These are phyloP conservation scores for Trematosphaeria pertusa DNA, from an alignment of 2,329 filamentous ascomycete species.

Conservation along the genomic window DNA sequence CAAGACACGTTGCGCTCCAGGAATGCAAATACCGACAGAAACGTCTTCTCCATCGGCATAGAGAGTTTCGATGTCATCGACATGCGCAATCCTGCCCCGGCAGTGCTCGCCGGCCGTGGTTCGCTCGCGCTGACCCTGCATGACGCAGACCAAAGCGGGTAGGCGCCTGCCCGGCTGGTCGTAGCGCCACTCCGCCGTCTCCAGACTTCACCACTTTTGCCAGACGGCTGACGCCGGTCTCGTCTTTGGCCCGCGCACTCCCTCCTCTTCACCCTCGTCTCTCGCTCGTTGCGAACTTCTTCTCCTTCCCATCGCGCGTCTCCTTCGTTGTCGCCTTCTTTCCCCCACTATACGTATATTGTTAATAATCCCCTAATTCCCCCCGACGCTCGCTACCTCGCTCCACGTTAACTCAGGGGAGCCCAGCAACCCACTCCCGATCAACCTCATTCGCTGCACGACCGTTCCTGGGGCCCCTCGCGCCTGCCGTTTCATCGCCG, in stretches of 20 bases:
- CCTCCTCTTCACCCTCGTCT: conserved; percentile 12
- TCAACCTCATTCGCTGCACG: conserved; percentile 17
- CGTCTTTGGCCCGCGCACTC: conserved; percentile 5
- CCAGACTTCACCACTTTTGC: conserved; percentile 9
- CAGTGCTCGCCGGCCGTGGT: neutral
- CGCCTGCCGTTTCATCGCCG: conserved; percentile 30
- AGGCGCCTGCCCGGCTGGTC: neutral
- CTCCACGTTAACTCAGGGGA: conserved; percentile 21
- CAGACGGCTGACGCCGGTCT: conserved; percentile 17
- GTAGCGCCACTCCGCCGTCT: neutral
- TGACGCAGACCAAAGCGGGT: neutral
- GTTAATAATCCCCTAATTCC: conserved; percentile 18
- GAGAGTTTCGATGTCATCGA: neutral
- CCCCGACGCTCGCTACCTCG: conserved; percentile 33
- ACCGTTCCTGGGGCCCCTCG: conserved; percentile 17
- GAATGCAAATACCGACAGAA: too few species aligned
- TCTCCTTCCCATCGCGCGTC: conserved; percentile 2
- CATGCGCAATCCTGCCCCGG: neutral
- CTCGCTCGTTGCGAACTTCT: conserved; percentile 12
- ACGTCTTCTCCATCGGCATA: too few species aligned
- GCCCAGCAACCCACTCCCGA: conserved; percentile 11
- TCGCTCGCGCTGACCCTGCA: neutral
- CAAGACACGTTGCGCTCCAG: too few species aligned
- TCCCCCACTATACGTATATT: conserved; percentile 17
- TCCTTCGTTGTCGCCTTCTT: conserved; percentile 12